phyloP scores from a whole-genome alignment of 208 protist species.

The Polymyxa betae region DNA sequence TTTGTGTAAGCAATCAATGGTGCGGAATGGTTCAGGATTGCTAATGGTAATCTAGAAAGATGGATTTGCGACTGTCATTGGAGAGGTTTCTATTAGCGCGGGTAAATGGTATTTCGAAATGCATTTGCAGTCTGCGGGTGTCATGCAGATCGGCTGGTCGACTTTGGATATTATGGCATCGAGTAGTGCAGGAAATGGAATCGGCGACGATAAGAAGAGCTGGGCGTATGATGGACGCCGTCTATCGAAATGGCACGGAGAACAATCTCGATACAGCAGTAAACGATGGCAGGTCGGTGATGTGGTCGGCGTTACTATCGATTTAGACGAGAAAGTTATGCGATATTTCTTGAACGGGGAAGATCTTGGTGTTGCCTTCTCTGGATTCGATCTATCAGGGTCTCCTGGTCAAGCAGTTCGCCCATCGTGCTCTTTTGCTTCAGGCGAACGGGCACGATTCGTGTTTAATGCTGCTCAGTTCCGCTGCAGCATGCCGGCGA shows the following conservation, averaged over 20 bases:
- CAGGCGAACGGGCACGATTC: conserved; percentile 28
- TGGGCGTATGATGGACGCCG: conserved; percentile 38
- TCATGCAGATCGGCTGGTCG: conserved; percentile 37
- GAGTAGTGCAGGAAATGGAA: conserved; percentile 26
- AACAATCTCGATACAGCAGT: conserved; percentile 4
- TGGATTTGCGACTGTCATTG: conserved; percentile 45
- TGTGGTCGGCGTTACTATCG: conserved; percentile 36
- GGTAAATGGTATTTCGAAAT: conserved; percentile 43
- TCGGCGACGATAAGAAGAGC: conserved; percentile 14
- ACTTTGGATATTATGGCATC: conserved; percentile 14
- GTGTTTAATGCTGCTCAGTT: conserved; percentile 12
- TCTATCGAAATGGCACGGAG: conserved; percentile 44
- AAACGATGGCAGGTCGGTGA: conserved; percentile 44
- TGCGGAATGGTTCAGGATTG: not conserved
- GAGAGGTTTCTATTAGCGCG: not conserved
- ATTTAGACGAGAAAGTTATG: not conserved
- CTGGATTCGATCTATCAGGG: not conserved
- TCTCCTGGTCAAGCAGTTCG: not conserved
- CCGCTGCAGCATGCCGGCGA: not conserved
- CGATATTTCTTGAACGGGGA: conserved; percentile 20
- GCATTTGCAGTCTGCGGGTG: not conserved
- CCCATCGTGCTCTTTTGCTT: conserved; percentile 22
- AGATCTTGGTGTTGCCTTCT: conserved; percentile 29
- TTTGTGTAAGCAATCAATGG: not conserved
- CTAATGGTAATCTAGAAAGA: conserved; percentile 9